Evolutionary conservation across 495 filamentous ascomycete genomes (phyloP), one percentile per base, ranked within the genome.

Genomic region (Xylaria telfairii): DNA sequence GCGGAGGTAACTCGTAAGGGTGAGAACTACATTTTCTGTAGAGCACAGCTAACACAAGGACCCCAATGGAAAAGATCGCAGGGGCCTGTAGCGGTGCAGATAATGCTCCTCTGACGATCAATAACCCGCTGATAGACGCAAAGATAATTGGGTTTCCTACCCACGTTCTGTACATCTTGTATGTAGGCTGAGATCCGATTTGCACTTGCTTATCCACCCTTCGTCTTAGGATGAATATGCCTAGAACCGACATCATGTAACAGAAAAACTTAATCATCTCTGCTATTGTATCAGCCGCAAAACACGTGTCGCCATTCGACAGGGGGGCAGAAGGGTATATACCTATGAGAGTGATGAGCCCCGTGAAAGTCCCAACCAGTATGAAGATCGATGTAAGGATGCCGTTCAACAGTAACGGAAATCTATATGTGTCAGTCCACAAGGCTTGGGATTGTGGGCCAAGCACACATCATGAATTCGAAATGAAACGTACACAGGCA

Each of bases 91-190:
- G 66, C 42, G 71, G 74, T 64, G 67, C 69, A 72, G 64, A 73
- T 65, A 70, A 68, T 44, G 64, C 56, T 65, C 73, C 77, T 71
- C 76, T 73, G 63, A 72, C 65, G 32, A 79, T 75, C 59, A 72
- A 68, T 61, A 72, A 24, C 21, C 53, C 39, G 39, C 70, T 74
- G 44, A 67, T 65, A 61, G 68, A 53, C 37, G 53, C 63, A 46
- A 76, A 71, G 42, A 72, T 68, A 39, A 73, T 68, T 53, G 68
- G 69, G 42, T 74, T 70, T 60, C 46, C 69, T 26, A 44, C 19
- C 65, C 59, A 79, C 6, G 72, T 74, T 61, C 70, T 61, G 46
- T 74, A 71, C 26, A 67, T 71, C 53, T 65, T 47, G n/a, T 72
- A 62, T 57, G 34, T 51, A 28, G 70, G 47, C 41, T 51, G 42